Conservation (phyloP, 2,329 filamentous ascomycete genomes). For the Phyllosticta ampelicida region DNA sequence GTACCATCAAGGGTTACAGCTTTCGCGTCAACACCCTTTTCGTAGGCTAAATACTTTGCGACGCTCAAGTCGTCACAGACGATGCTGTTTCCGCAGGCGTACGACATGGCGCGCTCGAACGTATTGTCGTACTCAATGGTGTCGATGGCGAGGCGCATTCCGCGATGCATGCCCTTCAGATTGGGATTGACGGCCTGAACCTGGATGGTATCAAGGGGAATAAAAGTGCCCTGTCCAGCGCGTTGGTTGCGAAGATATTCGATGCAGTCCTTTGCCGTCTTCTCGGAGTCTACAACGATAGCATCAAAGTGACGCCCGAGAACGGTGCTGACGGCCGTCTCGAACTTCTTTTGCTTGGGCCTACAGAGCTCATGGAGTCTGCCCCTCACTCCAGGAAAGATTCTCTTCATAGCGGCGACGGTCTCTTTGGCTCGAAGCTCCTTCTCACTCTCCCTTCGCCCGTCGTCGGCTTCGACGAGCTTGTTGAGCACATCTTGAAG, state of each 20-base stretch:
- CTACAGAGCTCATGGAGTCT: slow-evolving; percentile 85
- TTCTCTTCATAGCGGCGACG: slow-evolving; percentile 74
- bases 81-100: slow-evolving; percentile 88
- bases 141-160: slow-evolving; percentile 81
- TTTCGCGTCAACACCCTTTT: slow-evolving; percentile 76
- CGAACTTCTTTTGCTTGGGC: slow-evolving; percentile 94
- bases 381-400: slow-evolving; percentile 75
- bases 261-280: slow-evolving; percentile 87
- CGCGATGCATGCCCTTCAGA: slow-evolving; percentile 77
- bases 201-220: slow-evolving; percentile 94
- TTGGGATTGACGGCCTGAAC: slow-evolving; percentile 84
- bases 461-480: slow-evolving; percentile 75
- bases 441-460: slow-evolving; percentile 72
- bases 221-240: slow-evolving; percentile 80
- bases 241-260: slow-evolving; percentile 87
- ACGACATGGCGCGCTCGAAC: slow-evolving; percentile 84
- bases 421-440: slow-evolving; percentile 73
- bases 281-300: slow-evolving; percentile 89
- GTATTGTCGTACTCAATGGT: slow-evolving; percentile 87
- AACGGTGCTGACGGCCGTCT: slow-evolving; percentile 84
- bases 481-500: slow-evolving; percentile 70
- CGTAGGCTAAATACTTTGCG: slow-evolving; percentile 83
- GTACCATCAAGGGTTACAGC: slow-evolving; percentile 92
- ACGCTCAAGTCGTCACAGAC: slow-evolving; percentile 82
- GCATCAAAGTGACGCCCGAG: slow-evolving; percentile 90